Evolutionary conservation across 495 filamentous ascomycete species (phyloP).

Genomic region (Hypoxylon perforatum): DNA sequence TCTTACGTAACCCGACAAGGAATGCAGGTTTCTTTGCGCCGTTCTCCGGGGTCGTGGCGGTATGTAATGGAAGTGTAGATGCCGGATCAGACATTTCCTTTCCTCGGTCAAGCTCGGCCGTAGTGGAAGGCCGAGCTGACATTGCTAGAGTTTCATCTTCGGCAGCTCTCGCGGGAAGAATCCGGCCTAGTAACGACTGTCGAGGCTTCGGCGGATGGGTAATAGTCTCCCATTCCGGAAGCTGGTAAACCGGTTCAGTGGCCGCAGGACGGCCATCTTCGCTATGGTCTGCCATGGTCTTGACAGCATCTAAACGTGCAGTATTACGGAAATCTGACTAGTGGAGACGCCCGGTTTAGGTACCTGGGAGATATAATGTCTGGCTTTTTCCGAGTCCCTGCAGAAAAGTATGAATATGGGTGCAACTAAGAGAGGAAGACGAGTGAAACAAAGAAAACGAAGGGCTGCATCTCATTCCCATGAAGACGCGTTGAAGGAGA

Average conservation of each 20-base stretch:
- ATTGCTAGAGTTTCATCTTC: constrained; percentile 11
- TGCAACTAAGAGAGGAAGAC: constrained; percentile 15
- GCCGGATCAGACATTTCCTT: constrained; percentile 21
- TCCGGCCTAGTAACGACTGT: constrained; percentile 31
- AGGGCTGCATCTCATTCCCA: constrained; percentile 25
- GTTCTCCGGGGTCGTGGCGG: constrained; percentile 2
- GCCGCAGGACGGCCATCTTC: constrained; percentile 12
- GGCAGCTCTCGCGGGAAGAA: constrained; percentile 14
- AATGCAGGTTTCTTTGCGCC: constrained; percentile 3
- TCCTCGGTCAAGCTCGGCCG: constrained; percentile 9
- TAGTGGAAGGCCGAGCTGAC: constrained; percentile 18
- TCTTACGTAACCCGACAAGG: constrained; percentile 27
- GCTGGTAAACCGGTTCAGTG: constrained; percentile 36
- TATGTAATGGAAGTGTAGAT: constrained; percentile 27
- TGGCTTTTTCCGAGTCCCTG: neutral
- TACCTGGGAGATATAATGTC: neutral
- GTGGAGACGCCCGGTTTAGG: neutral
- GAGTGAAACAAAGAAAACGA: constrained; percentile 19
- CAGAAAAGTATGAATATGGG: neutral
- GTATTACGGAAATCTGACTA: neutral
- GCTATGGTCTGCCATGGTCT: constrained; percentile 24
- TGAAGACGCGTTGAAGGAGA: constrained; percentile 18
- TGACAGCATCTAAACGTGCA: neutral
- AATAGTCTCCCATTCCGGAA: constrained; percentile 55
- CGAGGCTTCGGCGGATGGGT: constrained; percentile 49